Percentiles rank a stretch among this genome's conserved stretches.
Conservation (phyloP, 257 asterid species). For the Solanum medicagineum region DNA sequence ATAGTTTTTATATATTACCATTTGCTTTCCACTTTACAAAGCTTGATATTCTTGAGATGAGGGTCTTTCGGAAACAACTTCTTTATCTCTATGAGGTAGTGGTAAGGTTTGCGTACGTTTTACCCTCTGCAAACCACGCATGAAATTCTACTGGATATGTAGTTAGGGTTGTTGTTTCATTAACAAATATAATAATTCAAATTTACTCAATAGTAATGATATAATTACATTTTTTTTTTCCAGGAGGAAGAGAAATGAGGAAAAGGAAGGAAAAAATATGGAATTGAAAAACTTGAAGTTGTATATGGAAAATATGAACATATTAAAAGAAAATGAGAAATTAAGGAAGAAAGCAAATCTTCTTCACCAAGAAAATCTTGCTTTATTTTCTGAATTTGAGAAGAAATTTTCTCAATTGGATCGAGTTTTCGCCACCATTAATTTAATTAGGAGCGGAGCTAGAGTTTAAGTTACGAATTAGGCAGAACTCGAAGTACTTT, state of each 20-base stretch:
- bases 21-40: no score
- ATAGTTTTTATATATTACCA: no score
- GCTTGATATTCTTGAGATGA: no score
- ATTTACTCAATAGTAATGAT: background rate
- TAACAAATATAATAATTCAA: background rate
- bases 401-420: conserved; percentile 2
- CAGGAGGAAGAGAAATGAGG: conserved; percentile 20
- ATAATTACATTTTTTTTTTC: background rate
- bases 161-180: background rate
- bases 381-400: conserved; percentile 36
- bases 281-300: conserved; percentile 51
- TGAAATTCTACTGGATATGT: no score
- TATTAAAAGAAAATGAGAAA: conserved; percentile 50
- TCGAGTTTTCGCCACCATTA: background rate
- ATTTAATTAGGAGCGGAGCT: background rate
- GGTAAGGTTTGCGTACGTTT: no score
- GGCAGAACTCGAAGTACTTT: background rate
- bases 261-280: conserved; percentile 25
- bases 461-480: background rate
- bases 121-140: no score
- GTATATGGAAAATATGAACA: conserved; percentile 64
- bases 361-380: conserved; percentile 62
- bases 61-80: no score
- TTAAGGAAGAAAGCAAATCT: conserved; percentile 49
- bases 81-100: no score